A percentile compares a stretch with the other conserved stretches of the same genome.
phyloP scores from a whole-genome alignment of 2,329 filamentous ascomycete species.

The Tolypocladium guangdongense region DNA sequence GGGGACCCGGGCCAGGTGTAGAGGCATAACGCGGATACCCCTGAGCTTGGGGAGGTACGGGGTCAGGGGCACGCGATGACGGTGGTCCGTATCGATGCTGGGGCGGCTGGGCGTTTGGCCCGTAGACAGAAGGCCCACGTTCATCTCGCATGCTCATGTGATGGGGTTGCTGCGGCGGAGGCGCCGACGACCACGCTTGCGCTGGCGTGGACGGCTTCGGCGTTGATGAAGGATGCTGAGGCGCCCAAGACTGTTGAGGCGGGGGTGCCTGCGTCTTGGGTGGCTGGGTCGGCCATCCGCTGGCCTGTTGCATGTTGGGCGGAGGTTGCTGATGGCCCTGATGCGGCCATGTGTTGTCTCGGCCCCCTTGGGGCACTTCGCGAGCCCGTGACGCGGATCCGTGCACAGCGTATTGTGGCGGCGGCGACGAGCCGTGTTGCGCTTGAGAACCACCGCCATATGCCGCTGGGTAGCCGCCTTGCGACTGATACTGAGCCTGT shows the following conservation, averaged over 20 bases:
- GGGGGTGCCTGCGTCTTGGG: constrained; percentile 23
- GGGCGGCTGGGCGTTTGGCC: constrained; percentile 16
- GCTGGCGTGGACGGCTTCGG: constrained; percentile 24
- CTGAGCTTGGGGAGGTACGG: constrained; percentile 25
- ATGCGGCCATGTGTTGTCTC: constrained; percentile 25
- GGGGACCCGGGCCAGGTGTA: constrained; percentile 28
- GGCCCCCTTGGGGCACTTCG: constrained; percentile 27
- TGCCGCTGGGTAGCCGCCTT: constrained; percentile 30
- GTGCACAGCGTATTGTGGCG: constrained; percentile 43
- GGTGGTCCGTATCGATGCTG: constrained; percentile 28
- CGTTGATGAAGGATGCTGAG: constrained; percentile 16
- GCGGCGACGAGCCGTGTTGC: constrained; percentile 36
- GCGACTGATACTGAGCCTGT: constrained; percentile 31
- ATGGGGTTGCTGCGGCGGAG: constrained; percentile 21
- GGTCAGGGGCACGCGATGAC: constrained; percentile 28
- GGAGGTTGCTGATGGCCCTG: constrained; percentile 12
- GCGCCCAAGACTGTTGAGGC: constrained; percentile 21
- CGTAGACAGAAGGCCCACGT: constrained; percentile 24
- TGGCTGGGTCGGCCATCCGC: constrained; percentile 19
- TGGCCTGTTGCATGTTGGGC: constrained; percentile 8
- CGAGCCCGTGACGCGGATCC: constrained; percentile 30
- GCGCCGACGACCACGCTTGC: constrained; percentile 20
- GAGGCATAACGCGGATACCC: constrained; percentile 33
- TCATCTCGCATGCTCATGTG: constrained; percentile 27
- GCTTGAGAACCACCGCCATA: constrained; percentile 26